A percentile compares a stretch with the other conserved stretches of the same genome.
These are phyloP conservation scores for Fusarium phyllophilum DNA, from an alignment of 2,329 filamentous ascomycete species.

Conservation along the genomic window DNA sequence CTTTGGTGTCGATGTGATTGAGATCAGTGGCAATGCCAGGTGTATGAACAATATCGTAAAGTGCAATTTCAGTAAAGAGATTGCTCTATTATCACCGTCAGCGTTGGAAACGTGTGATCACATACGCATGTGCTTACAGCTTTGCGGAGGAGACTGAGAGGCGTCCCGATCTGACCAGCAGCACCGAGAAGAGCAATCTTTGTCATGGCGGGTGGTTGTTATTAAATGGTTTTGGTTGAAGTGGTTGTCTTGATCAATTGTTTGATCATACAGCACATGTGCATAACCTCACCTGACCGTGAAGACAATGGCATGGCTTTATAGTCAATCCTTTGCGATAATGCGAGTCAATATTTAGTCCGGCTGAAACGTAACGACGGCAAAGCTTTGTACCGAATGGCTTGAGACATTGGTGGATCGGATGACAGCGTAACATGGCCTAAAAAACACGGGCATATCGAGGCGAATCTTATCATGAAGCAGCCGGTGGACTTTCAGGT, in stretches of 20 bases:
- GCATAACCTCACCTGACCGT: accelerated
- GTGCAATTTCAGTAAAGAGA: not conserved
- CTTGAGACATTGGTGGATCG: not conserved
- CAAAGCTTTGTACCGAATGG: not conserved
- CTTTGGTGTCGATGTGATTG: not conserved
- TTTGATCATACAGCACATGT: not conserved
- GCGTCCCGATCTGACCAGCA: not conserved
- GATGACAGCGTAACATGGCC: not conserved
- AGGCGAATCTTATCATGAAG: too few species aligned
- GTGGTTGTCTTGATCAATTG: not conserved
- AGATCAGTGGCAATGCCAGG: not conserved
- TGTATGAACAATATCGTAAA: not conserved
- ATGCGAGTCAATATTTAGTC: too few species aligned
- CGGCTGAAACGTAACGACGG: not conserved
- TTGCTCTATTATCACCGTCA: not conserved
- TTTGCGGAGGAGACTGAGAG: not conserved
- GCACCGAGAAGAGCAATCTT: not conserved
- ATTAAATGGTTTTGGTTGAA: not conserved
- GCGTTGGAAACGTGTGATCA: too few species aligned
- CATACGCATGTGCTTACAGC: not conserved
- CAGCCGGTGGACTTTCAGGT: too few species aligned
- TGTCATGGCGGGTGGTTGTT: not conserved
- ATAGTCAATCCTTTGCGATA: not conserved
- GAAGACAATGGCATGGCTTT: not conserved
- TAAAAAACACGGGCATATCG: too few species aligned